These are phyloP conservation scores for Zymoseptoria tritici DNA, from an alignment of 2,329 filamentous ascomycete species.

Conservation along the genomic window DNA sequence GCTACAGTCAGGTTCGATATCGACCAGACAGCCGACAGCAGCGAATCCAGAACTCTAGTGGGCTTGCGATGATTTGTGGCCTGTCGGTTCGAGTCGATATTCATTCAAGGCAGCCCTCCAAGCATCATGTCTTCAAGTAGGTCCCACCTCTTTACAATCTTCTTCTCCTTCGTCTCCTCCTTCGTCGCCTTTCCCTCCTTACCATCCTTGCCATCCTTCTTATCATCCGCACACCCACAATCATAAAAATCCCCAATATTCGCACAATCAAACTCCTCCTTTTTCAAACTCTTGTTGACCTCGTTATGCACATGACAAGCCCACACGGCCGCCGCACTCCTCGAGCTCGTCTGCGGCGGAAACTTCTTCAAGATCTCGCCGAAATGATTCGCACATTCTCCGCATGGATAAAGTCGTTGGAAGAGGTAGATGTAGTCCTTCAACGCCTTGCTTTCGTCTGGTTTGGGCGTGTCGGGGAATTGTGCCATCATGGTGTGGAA, in stretches of 20 bases:
- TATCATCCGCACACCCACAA: slow-evolving; percentile 56
- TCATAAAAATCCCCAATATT: slow-evolving; percentile 61
- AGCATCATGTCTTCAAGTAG: slow-evolving; percentile 23
- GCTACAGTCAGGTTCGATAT: neutral
- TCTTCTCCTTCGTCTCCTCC: slow-evolving; percentile 21
- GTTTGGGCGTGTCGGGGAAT: slow-evolving; percentile 55
- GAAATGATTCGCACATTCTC: slow-evolving; percentile 60
- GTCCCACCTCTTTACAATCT: slow-evolving; percentile 22
- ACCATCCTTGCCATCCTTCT: slow-evolving; percentile 14
- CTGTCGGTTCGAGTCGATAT: neutral
- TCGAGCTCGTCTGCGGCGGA: slow-evolving; percentile 56
- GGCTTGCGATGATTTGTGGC: neutral
- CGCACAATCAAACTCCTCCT: slow-evolving; percentile 55
- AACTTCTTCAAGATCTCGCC: slow-evolving; percentile 53
- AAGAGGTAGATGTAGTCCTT: slow-evolving; percentile 57
- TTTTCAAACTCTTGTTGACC: slow-evolving; percentile 55
- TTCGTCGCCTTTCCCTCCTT: slow-evolving; percentile 19
- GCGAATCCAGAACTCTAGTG: neutral
- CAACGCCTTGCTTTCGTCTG: slow-evolving; percentile 53
- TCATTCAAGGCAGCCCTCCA: neutral
- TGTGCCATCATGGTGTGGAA: slow-evolving; percentile 60
- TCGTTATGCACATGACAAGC: slow-evolving; percentile 61
- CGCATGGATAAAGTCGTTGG: slow-evolving; percentile 58
- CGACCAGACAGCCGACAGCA: neutral
- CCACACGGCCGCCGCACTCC: slow-evolving; percentile 57